Evolutionary conservation across 345 rosid species (phyloP).

Genomic region (Arabis hirsuta): DNA sequence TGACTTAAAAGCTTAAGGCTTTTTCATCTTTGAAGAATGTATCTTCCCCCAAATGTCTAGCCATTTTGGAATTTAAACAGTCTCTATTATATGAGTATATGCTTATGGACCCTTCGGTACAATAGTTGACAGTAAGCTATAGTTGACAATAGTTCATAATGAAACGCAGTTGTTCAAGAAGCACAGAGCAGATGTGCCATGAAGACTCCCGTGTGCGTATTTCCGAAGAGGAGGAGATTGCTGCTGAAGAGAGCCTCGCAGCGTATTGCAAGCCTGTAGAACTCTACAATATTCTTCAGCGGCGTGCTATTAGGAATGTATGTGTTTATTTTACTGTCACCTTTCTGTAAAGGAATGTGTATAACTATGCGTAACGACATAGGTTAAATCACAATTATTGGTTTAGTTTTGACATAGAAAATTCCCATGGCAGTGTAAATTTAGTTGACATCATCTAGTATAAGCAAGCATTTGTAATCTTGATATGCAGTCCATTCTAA

Average conservation of each 20-base stretch:
- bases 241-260: slow-evolving; percentile 86
- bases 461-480: slow-evolving; percentile 5
- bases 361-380: background rate
- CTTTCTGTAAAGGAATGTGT: background rate
- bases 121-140: background rate
- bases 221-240: slow-evolving; percentile 85
- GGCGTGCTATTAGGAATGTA: slow-evolving; percentile 84
- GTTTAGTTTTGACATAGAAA: slow-evolving; percentile 16
- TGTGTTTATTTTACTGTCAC: background rate
- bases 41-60: background rate
- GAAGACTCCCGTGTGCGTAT: slow-evolving; percentile 77
- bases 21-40: background rate
- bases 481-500: slow-evolving; percentile 20
- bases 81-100: background rate
- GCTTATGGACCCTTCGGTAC: background rate
- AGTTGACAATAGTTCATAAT: slow-evolving; percentile 1
- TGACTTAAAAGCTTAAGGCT: background rate
- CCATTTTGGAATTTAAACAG: background rate
- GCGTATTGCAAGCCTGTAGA: slow-evolving; percentile 97
- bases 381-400: background rate
- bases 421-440: background rate
- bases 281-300: slow-evolving; percentile 90
- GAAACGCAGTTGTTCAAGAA: slow-evolving; percentile 68
- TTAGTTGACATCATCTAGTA: background rate
- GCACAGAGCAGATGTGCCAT: slow-evolving; percentile 91